phyloP scores from a whole-genome alignment of 1,284 basidiomycete species.

The Trichosporon sp. region DNA sequence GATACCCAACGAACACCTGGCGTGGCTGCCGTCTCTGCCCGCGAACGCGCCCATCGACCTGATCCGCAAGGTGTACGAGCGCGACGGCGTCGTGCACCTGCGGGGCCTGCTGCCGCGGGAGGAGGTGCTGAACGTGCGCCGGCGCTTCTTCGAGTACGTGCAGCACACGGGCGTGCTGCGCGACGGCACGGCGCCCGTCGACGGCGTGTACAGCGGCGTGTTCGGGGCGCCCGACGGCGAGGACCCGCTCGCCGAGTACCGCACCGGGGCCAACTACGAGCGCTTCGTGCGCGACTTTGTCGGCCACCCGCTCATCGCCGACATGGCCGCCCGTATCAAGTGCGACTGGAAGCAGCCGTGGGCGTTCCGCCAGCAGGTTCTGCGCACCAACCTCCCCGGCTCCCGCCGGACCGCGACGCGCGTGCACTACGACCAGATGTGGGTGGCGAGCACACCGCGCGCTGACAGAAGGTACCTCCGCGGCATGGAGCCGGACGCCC shows the following conservation, averaged over 20 bases:
- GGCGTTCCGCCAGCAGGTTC: conserved; percentile 15
- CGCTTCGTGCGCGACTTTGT: conserved; percentile 12
- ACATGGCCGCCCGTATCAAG: conserved; percentile 10
- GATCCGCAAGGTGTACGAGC: conserved; percentile 16
- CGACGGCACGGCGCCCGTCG: conserved; percentile 9
- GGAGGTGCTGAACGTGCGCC: conserved; percentile 7
- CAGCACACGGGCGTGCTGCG: conserved; percentile 12
- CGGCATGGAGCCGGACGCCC: conserved; percentile 10
- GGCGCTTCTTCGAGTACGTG: conserved; percentile 17
- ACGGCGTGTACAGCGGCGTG: conserved; percentile 17
- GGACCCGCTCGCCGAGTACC: conserved; percentile 14
- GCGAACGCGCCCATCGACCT: conserved; percentile 15
- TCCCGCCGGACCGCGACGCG: conserved; percentile 12
- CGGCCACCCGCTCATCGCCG: conserved; percentile 8
- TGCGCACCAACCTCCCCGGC: conserved; percentile 20
- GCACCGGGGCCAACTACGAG: conserved; percentile 3
- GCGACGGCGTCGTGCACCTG: conserved; percentile 21
- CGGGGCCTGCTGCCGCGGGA: conserved; percentile 13
- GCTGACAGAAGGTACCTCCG: conserved; percentile 13
- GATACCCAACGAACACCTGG: conserved; percentile 16
- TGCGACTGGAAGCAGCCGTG: conserved; percentile 15
- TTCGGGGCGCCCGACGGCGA: conserved; percentile 4
- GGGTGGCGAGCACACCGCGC: not conserved
- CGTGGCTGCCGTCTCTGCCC: conserved; percentile 16
- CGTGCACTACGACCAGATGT: conserved; percentile 23